phyloP scores from a whole-genome alignment of 2,329 filamentous ascomycete genomes.

The Pseudogymnoascus pannorum region DNA sequence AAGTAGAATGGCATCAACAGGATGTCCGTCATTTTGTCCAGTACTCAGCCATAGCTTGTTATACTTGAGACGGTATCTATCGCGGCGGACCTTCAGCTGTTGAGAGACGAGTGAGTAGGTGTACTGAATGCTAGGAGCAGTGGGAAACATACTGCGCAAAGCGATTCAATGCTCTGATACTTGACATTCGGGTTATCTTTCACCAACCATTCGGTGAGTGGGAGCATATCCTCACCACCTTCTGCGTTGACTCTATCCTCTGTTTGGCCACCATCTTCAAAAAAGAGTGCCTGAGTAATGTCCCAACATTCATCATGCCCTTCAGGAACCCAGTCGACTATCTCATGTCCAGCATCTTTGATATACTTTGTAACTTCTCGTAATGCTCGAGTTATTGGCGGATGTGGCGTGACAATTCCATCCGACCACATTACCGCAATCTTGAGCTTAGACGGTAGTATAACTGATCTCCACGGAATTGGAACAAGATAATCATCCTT shows the following conservation, averaged over 20 bases:
- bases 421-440: slow-evolving; percentile 56
- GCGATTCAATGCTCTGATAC: slow-evolving; percentile 9
- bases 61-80: slow-evolving; percentile 15
- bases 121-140: neutral
- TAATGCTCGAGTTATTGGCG: slow-evolving; percentile 50
- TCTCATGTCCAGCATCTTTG: slow-evolving; percentile 36
- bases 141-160: slow-evolving; percentile 9
- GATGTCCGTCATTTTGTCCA: slow-evolving; percentile 13
- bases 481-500: slow-evolving; percentile 45
- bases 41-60: slow-evolving; percentile 14
- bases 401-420: slow-evolving; percentile 51
- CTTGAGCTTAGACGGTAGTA: slow-evolving; percentile 42
- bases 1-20: slow-evolving; percentile 39
- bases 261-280: slow-evolving; percentile 13
- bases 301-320: slow-evolving; percentile 45
- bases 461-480: slow-evolving; percentile 41
- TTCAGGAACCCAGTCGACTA: slow-evolving; percentile 48
- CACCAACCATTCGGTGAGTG: slow-evolving; percentile 13
- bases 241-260: slow-evolving; percentile 9
- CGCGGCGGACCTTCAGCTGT: slow-evolving; percentile 17
- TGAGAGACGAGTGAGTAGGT: neutral
- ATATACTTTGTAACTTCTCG: slow-evolving; percentile 46
- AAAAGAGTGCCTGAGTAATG: slow-evolving; percentile 30
- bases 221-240: slow-evolving; percentile 16
- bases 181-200: slow-evolving; percentile 14